A percentile compares a stretch with the other conserved stretches of the same genome.
These are phyloP conservation scores for Hortiboletus campestris DNA, from an alignment of 768 basidiomycete genomes.

Conservation along the genomic window DNA sequence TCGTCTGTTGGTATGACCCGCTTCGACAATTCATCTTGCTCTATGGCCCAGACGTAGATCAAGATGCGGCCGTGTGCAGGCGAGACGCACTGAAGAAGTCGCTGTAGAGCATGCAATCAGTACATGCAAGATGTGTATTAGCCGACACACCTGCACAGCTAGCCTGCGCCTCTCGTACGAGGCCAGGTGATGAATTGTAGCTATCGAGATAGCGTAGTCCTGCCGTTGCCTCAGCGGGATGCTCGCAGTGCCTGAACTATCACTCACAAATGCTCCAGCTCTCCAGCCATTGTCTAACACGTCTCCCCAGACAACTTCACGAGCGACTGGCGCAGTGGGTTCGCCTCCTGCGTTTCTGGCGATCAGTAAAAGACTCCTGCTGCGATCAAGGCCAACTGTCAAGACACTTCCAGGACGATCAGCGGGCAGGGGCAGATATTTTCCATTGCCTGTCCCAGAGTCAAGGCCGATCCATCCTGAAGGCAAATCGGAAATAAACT, in stretches of 20 bases:
- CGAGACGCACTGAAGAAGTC: conserved; percentile 63
- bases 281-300: conserved; percentile 75
- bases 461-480: conserved; percentile 87
- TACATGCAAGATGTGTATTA: neutral
- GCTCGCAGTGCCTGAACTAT: neutral
- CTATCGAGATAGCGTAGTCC: conserved; percentile 97
- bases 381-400: conserved; percentile 86
- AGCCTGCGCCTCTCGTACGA: conserved; percentile 68
- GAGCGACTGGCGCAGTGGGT: conserved; percentile 24
- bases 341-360: conserved; percentile 62
- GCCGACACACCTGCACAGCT: conserved; percentile 64
- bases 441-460: conserved; percentile 96
- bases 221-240: conserved; percentile 31
- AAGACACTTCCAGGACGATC: conserved; percentile 60
- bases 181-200: conserved; percentile 94
- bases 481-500: conserved; percentile 69
- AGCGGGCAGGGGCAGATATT: conserved; percentile 80
- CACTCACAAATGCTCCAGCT: conserved; percentile 72
- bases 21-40: conserved; percentile 86
- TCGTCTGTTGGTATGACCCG: conserved; percentile 49
- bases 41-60: conserved; percentile 96
- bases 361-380: conserved; percentile 71
- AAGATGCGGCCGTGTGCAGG: conserved; percentile 72
- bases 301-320: conserved; percentile 83
- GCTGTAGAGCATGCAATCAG: conserved; percentile 35